These are phyloP conservation scores for Aspergillus versicolor DNA, from an alignment of 2,329 filamentous ascomycete genomes.

Conservation along the genomic window DNA sequence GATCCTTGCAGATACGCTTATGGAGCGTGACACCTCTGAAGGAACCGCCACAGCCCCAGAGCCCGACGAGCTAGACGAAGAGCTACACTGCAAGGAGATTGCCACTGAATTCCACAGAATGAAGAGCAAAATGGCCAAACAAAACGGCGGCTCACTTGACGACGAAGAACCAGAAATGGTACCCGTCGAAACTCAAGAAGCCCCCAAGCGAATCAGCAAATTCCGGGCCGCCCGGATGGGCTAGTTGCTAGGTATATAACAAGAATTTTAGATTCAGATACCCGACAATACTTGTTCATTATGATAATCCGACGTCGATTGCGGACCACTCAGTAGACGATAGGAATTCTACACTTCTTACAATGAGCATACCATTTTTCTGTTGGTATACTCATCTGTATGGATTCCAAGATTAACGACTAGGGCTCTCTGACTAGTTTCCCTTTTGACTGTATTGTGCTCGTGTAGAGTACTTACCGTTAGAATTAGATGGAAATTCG, in stretches of 20 bases:
- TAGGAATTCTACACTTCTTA: not conserved
- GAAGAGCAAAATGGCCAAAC: slow-evolving; percentile 78
- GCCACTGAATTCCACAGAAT: slow-evolving; percentile 78
- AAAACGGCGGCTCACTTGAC: slow-evolving; percentile 78
- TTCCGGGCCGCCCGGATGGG: slow-evolving; percentile 49
- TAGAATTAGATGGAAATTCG: slow-evolving; percentile 24
- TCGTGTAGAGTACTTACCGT: slow-evolving; percentile 24
- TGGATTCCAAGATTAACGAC: slow-evolving; percentile 31
- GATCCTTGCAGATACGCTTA: slow-evolving; percentile 59
- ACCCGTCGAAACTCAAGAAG: slow-evolving; percentile 64
- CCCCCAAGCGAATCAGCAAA: slow-evolving; percentile 43
- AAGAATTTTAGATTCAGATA: slow-evolving; percentile 18
- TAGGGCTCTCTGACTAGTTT: slow-evolving; percentile 40
- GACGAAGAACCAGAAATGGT: slow-evolving; percentile 67
- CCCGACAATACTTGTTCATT: slow-evolving; percentile 1
- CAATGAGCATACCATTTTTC: slow-evolving; percentile 15
- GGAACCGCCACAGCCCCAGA: slow-evolving; percentile 40
- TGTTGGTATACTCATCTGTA: slow-evolving; percentile 20
- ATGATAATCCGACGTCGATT: not conserved
- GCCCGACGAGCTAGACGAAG: slow-evolving; percentile 70
- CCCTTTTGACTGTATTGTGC: slow-evolving; percentile 23
- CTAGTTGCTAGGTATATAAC: slow-evolving; percentile 15
- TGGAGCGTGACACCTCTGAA: slow-evolving; percentile 49
- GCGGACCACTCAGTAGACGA: not conserved
- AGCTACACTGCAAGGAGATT: slow-evolving; percentile 72